A percentile compares a stretch with the other conserved stretches of the same genome.
phyloP scores from a whole-genome alignment of 1,284 basidiomycete genomes.

The Irpex sp. region DNA sequence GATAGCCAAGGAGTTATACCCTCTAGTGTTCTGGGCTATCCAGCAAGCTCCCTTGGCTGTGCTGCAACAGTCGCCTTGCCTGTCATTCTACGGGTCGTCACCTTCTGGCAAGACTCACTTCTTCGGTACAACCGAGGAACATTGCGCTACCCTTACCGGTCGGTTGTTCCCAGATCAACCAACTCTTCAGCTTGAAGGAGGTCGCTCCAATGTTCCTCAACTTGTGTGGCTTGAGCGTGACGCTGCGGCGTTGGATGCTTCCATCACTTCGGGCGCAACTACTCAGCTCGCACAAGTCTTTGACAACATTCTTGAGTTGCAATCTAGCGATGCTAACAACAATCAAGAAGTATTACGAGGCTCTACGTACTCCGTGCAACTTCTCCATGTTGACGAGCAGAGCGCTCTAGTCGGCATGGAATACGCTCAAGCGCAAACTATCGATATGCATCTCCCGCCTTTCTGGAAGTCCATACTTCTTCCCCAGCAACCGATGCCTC shows the following conservation, averaged over 20 bases:
- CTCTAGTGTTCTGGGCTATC: neutral
- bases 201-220: slow-evolving; percentile 19
- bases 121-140: slow-evolving; percentile 6
- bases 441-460: slow-evolving; percentile 30
- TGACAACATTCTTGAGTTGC: neutral
- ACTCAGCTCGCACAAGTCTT: slow-evolving; percentile 3
- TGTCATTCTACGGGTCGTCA: slow-evolving; percentile 11
- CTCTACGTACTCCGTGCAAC: neutral
- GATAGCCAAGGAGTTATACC: neutral
- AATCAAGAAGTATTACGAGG: neutral
- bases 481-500: slow-evolving; percentile 34
- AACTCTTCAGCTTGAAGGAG: neutral
- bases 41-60: neutral
- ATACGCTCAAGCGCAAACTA: neutral
- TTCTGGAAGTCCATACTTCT: slow-evolving; percentile 27
- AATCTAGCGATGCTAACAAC: neutral
- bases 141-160: neutral
- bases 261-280: slow-evolving; percentile 14
- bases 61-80: slow-evolving; percentile 2
- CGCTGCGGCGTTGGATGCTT: slow-evolving; percentile 42
- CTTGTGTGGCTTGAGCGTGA: slow-evolving; percentile 63
- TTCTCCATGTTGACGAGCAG: neutral
- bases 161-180: neutral
- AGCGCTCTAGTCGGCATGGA: slow-evolving; percentile 10
- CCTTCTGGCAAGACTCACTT: slow-evolving; percentile 6